Percentiles rank a stretch among this genome's conserved stretches.
Conservation (phyloP, 768 basidiomycete species). For the Tephrocybe sp. region DNA sequence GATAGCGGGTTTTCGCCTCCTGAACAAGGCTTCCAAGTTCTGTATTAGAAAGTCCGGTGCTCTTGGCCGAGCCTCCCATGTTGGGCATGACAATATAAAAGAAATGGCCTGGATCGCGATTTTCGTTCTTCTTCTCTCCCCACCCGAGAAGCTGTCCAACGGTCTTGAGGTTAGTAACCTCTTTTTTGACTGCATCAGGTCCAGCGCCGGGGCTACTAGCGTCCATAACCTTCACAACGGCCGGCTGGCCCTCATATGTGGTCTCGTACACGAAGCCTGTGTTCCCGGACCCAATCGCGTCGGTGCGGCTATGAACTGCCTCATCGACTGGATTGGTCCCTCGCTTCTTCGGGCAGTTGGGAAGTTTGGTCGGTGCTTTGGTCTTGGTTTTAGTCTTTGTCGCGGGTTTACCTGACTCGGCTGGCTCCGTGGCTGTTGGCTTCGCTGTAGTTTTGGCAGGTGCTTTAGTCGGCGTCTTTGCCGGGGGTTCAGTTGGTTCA, state of each 20-base stretch:
- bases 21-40: not conserved
- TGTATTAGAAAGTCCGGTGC: not conserved
- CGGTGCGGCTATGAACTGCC: not conserved
- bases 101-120: not conserved
- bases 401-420: not conserved
- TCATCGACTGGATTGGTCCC: not conserved
- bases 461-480: not conserved
- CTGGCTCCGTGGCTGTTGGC: not conserved
- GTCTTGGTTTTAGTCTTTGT: not conserved
- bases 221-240: constrained; percentile 3
- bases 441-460: not conserved
- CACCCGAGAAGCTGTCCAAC: constrained; percentile 5
- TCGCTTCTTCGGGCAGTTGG: not conserved
- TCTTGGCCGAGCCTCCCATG: not conserved
- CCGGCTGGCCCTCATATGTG: not conserved
- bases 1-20: not conserved
- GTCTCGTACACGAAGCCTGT: constrained; percentile 1
- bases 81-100: constrained; percentile 7
- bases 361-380: not conserved
- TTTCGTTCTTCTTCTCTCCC: constrained; percentile 6
- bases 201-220: not conserved
- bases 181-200: not conserved
- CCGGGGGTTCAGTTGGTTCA: not conserved
- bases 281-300: not conserved
- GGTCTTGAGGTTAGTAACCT: not conserved